A percentile compares a stretch with the other conserved stretches of the same genome.
These are phyloP conservation scores for Fomitopsis serialis DNA, from an alignment of 768 basidiomycete species.

Conservation along the genomic window DNA sequence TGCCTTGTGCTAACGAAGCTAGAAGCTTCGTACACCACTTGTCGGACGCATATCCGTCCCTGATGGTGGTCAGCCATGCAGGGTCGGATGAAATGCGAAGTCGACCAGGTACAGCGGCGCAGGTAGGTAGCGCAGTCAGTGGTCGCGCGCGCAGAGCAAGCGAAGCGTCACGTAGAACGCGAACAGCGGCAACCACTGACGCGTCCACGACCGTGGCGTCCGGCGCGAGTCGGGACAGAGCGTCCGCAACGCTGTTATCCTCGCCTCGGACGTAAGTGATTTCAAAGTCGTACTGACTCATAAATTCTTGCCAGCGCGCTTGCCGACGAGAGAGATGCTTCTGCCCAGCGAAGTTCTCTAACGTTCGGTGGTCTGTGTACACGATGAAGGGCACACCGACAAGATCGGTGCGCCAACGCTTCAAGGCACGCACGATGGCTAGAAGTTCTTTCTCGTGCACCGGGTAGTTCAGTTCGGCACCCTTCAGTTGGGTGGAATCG, in stretches of 20 bases:
- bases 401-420: background rate
- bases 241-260: constrained; percentile 28
- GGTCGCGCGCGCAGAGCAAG: no score
- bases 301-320: constrained; percentile 31
- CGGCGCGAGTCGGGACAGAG: constrained; percentile 12
- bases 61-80: no score
- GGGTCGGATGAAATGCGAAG: no score
- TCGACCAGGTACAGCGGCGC: no score
- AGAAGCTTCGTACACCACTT: no score
- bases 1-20: no score
- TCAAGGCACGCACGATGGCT: background rate
- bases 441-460: constrained; percentile 18
- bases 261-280: constrained; percentile 25
- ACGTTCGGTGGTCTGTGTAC: constrained; percentile 10
- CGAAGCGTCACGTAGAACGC: no score
- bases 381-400: constrained; percentile 9
- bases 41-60: no score
- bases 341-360: constrained; percentile 28
- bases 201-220: no score
- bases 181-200: no score
- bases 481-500: constrained; percentile 20
- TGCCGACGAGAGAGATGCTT: constrained; percentile 28
- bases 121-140: no score
- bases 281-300: constrained; percentile 23
- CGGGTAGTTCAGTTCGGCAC: constrained; percentile 25